phyloP scores from a whole-genome alignment of 768 basidiomycete species.

The Dictyophora rubrovolvata region DNA sequence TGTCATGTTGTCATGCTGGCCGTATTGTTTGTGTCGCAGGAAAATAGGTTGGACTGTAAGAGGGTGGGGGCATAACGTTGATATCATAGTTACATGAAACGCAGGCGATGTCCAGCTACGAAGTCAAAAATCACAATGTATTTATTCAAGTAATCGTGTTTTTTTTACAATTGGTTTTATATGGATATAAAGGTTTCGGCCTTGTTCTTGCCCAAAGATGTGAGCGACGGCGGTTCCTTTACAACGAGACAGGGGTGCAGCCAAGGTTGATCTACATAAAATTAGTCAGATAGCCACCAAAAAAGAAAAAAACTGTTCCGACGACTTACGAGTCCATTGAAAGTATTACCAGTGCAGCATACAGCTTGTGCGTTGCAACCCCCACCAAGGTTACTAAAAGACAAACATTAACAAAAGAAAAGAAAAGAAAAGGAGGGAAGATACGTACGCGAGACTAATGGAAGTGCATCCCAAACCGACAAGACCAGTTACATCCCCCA shows the following conservation, averaged over 20 bases:
- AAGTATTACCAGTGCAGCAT: not conserved
- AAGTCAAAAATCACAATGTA: too few relatives aligned
- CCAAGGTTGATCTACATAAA: not conserved
- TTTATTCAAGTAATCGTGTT: too few relatives aligned
- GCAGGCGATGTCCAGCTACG: too few relatives aligned
- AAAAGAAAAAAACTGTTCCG: not conserved
- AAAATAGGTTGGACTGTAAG: too few relatives aligned
- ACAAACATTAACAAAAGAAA: not conserved
- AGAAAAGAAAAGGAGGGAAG: constrained; percentile 13
- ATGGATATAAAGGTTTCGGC: too few relatives aligned
- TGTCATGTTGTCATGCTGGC: too few relatives aligned
- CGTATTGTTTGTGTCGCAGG: too few relatives aligned
- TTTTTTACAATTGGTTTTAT: too few relatives aligned
- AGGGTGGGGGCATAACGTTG: too few relatives aligned
- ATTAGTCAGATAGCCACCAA: not conserved
- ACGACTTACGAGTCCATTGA: not conserved
- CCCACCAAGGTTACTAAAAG: constrained; percentile 11
- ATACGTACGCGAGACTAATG: constrained; percentile 15
- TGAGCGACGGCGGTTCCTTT: not conserved
- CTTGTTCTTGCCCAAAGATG: too few relatives aligned
- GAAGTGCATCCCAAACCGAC: constrained; percentile 19
- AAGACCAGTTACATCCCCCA: constrained; percentile 13
- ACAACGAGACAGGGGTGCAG: not conserved
- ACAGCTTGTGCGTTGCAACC: not conserved
- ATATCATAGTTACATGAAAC: too few relatives aligned